phyloP scores from a whole-genome alignment of 1,139 yeast species.

The Arxiozyma slooffiae region DNA sequence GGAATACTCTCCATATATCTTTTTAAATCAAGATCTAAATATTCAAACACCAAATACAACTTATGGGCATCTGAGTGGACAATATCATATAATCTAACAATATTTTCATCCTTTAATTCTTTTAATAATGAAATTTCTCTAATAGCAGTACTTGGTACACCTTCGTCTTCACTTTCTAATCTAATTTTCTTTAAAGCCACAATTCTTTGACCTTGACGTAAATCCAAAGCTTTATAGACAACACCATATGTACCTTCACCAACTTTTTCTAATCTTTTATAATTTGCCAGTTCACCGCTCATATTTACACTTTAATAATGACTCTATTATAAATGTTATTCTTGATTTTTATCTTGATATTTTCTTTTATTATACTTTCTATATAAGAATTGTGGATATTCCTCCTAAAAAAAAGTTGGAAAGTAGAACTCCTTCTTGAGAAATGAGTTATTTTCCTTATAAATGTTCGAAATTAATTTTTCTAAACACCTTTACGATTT shows the following conservation, averaged over 20 bases:
- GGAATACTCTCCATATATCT: slow-evolving; percentile 96
- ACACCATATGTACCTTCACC: slow-evolving; percentile 99
- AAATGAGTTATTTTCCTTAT: background rate
- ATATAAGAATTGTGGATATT: no score
- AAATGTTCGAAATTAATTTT: background rate
- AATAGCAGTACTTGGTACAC: slow-evolving; percentile 96
- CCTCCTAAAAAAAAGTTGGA: background rate
- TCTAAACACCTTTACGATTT: background rate
- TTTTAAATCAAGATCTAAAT: slow-evolving; percentile 85
- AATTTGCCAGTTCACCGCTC: slow-evolving; percentile 84
- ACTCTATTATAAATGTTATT: background rate
- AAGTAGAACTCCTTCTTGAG: background rate
- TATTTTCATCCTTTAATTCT: slow-evolving; percentile 87
- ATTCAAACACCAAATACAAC: slow-evolving; percentile 86
- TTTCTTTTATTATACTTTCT: background rate
- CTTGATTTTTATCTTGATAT: background rate
- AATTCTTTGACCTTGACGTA: slow-evolving; percentile 76
- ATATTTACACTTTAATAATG: slow-evolving; percentile 7
- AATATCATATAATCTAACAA: slow-evolving; percentile 83
- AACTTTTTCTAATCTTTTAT: slow-evolving; percentile 87
- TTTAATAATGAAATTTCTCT: slow-evolving; percentile 89
- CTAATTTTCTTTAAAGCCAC: slow-evolving; percentile 94
- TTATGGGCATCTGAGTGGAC: slow-evolving; percentile 96
- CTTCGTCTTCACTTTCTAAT: slow-evolving; percentile 94
- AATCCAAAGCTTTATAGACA: slow-evolving; percentile 89